Percentiles rank a stretch among this genome's conserved stretches.
These are phyloP conservation scores for Pseudognaphalium luteoalbum DNA, from an alignment of 129 eudicot genomes.

Conservation along the genomic window DNA sequence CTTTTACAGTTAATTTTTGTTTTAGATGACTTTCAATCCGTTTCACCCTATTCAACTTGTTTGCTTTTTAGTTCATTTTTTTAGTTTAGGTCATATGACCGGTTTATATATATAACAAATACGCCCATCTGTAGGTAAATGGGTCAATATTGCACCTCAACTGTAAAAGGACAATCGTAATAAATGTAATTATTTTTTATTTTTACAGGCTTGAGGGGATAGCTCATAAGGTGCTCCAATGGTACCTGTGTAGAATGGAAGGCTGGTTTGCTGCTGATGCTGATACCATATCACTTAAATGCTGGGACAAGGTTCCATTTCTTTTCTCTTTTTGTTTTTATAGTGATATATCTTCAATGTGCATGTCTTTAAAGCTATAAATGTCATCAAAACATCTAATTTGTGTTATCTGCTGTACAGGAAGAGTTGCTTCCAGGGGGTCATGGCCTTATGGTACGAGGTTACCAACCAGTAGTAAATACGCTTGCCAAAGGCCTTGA, in stretches of 20 bases:
- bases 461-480: slow-evolving; percentile 84
- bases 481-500: slow-evolving; percentile 96
- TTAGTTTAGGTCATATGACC: neutral
- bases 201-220: slow-evolving; percentile 68
- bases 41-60: neutral
- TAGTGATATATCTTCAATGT: neutral
- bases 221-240: slow-evolving; percentile 87
- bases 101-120: neutral
- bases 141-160: neutral
- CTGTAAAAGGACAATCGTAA: neutral
- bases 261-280: slow-evolving; percentile 99
- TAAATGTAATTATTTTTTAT: neutral
- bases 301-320: slow-evolving; percentile 75
- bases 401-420: slow-evolving; percentile 36
- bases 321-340: neutral
- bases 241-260: slow-evolving; percentile 99
- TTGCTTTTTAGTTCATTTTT: neutral
- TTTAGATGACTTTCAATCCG: neutral
- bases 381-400: slow-evolving; percentile 1
- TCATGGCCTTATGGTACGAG: slow-evolving; percentile 99
- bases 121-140: neutral
- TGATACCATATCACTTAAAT: slow-evolving; percentile 84
- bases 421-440: slow-evolving; percentile 99
- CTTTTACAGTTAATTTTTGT: too few relatives aligned
- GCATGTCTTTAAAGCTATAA: neutral